Conservation (phyloP, 108 stramenopile genomes). For the Pseudonitzschia multistriata region DNA sequence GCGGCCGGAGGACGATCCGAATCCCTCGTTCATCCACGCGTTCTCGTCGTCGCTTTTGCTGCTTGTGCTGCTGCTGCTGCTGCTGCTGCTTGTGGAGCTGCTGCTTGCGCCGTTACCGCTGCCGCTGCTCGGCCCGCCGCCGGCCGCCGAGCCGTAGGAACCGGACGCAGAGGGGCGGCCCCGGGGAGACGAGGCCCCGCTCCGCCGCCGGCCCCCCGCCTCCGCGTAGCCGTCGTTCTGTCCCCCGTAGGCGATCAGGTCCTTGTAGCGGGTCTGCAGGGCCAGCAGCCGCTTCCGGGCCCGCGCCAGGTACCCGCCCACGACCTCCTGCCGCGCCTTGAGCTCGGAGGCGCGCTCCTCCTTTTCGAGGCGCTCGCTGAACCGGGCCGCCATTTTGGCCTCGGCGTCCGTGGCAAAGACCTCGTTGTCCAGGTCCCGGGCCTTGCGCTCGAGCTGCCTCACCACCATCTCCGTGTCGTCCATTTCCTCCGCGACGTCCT, state of each 20-base stretch:
- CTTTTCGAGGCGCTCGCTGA: slow-evolving; percentile 60
- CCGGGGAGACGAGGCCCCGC: background rate
- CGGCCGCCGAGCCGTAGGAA: slow-evolving; percentile 11
- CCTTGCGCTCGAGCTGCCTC: slow-evolving; percentile 60
- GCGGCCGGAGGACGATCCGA: slow-evolving; percentile 39
- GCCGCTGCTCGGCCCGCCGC: slow-evolving; percentile 27
- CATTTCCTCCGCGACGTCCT: slow-evolving; percentile 77
- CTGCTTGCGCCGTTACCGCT: background rate
- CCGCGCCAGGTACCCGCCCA: slow-evolving; percentile 62
- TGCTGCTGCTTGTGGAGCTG: background rate
- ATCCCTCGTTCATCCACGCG: slow-evolving; percentile 51
- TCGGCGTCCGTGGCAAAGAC: slow-evolving; percentile 53
- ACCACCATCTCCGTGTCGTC: slow-evolving; percentile 77
- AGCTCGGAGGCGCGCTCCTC: slow-evolving; percentile 66
- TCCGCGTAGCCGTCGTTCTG: slow-evolving; percentile 27
- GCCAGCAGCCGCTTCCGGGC: slow-evolving; percentile 62
- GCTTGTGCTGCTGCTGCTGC: background rate
- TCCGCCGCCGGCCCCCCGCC: background rate
- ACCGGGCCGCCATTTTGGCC: slow-evolving; percentile 39
- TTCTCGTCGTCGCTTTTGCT: slow-evolving; percentile 19
- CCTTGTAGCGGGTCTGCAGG: slow-evolving; percentile 74
- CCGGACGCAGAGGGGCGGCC: background rate
- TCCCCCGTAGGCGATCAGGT: slow-evolving; percentile 49
- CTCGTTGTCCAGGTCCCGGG: slow-evolving; percentile 51
- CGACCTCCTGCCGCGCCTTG: slow-evolving; percentile 68